Evolutionary conservation across 2,329 filamentous ascomycete species (phyloP).

Genomic region (Elsinoe arachidis): DNA sequence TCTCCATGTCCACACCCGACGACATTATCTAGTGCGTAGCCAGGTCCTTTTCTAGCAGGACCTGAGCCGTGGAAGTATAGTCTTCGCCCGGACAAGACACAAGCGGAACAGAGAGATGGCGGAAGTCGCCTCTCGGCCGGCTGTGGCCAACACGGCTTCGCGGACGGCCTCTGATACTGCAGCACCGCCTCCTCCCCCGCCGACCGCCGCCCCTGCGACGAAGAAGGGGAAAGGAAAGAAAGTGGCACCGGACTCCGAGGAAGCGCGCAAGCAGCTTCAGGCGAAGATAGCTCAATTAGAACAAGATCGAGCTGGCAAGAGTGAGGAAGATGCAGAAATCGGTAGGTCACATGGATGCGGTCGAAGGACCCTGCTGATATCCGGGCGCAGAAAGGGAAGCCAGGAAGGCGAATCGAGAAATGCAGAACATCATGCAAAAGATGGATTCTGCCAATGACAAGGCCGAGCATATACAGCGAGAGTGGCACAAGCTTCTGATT

Average conservation of each 20-base stretch:
- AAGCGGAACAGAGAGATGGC: constrained; percentile 10
- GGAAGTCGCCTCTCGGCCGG: constrained; percentile 20
- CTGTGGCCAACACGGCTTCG: constrained; percentile 23
- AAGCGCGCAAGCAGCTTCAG: constrained; percentile 83
- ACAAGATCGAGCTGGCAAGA: constrained; percentile 84
- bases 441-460: constrained; percentile 90
- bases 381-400: constrained; percentile 71
- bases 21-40: constrained; percentile 6
- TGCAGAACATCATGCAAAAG: constrained; percentile 72
- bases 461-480: constrained; percentile 81
- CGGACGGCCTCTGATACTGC: constrained; percentile 26
- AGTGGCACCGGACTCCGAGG: constrained; percentile 60
- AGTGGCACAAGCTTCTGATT: constrained; percentile 80
- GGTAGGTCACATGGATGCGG: constrained; percentile 48
- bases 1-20: neutral
- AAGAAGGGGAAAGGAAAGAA: constrained; percentile 86
- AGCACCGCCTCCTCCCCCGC: constrained; percentile 32
- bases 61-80: neutral
- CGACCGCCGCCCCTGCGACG: constrained; percentile 40
- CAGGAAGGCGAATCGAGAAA: constrained; percentile 84
- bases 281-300: constrained; percentile 94
- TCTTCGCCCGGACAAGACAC: too few species aligned
- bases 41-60: neutral
- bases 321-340: constrained; percentile 92
- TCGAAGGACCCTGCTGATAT: neutral